These are phyloP conservation scores for Podila epicladia DNA, from an alignment of 192 early-diverging fungal genomes.

Conservation along the genomic window DNA sequence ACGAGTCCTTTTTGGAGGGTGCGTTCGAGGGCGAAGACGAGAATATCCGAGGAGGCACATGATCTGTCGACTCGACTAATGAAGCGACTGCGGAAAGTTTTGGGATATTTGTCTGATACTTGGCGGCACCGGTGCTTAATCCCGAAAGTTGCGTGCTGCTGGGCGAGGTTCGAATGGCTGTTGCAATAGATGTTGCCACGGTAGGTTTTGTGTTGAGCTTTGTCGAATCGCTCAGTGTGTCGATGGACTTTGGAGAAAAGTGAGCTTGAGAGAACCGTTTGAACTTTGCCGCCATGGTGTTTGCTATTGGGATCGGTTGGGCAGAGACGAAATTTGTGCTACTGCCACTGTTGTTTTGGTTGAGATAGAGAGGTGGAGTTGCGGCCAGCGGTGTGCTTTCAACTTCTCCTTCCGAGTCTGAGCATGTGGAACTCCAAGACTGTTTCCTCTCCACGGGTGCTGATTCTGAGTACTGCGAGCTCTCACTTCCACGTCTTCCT, in stretches of 20 bases:
- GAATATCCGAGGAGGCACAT: conserved; percentile 13
- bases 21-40: conserved; percentile 26
- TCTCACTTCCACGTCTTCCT: conserved; percentile 27
- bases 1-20: conserved; percentile 28
- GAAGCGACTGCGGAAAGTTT: conserved; percentile 25
- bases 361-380: conserved; percentile 15
- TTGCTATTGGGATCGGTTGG: conserved; percentile 9
- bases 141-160: not conserved
- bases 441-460: conserved; percentile 11
- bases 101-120: conserved; percentile 17
- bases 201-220: conserved; percentile 46
- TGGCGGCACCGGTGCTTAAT: not conserved
- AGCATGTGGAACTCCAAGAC: conserved; percentile 39
- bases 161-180: conserved; percentile 37
- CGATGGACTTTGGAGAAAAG: conserved; percentile 25
- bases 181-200: conserved; percentile 35
- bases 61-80: conserved; percentile 1
- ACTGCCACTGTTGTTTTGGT: conserved; percentile 23
- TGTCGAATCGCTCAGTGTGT: conserved; percentile 10
- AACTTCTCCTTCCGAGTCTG: conserved; percentile 35
- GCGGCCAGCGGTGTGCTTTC: conserved; percentile 6
- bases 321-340: conserved; percentile 5
- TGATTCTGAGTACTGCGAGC: conserved; percentile 23
- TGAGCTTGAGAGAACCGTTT: conserved; percentile 49
- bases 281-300: conserved; percentile 39